phyloP scores from a whole-genome alignment of 257 asterid genomes.

The Solanum chaucha region DNA sequence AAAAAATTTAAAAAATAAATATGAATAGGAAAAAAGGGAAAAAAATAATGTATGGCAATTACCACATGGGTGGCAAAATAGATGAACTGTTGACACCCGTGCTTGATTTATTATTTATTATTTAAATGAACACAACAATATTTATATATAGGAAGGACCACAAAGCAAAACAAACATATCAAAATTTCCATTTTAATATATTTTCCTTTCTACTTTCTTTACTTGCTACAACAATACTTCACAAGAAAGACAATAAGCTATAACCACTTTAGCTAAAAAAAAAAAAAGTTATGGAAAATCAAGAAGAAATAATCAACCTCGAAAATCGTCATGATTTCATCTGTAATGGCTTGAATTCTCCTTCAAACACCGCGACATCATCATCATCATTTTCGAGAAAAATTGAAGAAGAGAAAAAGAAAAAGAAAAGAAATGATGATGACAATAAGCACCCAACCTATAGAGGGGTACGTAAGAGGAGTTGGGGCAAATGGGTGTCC shows the following conservation, averaged over 20 bases:
- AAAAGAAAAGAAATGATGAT: background rate
- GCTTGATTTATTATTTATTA: background rate
- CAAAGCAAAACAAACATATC: background rate
- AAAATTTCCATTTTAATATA: constrained; percentile 12
- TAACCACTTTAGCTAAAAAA: background rate
- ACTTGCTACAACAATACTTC: constrained; percentile 16
- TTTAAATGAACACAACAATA: constrained; percentile 3
- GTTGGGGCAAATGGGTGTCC: constrained; percentile 93
- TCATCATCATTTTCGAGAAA: background rate
- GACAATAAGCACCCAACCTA: constrained; percentile 42
- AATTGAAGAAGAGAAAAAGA: constrained; percentile 13
- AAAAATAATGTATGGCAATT: background rate
- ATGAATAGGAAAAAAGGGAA: background rate
- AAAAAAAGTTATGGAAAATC: constrained; percentile 31
- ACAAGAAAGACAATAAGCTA: background rate
- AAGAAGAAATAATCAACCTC: background rate
- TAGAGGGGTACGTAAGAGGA: constrained; percentile 78
- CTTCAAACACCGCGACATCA: background rate
- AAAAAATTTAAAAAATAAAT: background rate
- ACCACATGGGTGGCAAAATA: constrained; percentile 10
- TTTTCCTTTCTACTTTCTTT: background rate
- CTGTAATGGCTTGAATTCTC: background rate
- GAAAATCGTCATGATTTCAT: background rate
- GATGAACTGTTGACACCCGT: constrained; percentile 13
- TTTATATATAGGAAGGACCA: background rate